phyloP scores from a whole-genome alignment of 176 grass and related monocot species.

The Cenchrus fungigraminus region DNA sequence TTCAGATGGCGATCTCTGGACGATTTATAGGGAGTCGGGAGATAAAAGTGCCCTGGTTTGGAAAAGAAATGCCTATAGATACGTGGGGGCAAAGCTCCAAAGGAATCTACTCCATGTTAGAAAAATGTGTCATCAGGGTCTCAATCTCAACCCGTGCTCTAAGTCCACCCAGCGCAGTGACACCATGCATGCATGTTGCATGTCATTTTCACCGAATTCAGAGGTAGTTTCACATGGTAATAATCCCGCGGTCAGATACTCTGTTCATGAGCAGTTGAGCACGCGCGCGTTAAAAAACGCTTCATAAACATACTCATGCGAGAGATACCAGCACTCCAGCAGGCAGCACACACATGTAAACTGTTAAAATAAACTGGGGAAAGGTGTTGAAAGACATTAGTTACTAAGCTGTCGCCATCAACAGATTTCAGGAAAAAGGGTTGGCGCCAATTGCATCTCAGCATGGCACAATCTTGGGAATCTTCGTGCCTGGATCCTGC shows the following conservation, averaged over 20 bases:
- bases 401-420: slow-evolving; percentile 1
- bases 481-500: slow-evolving; percentile 36
- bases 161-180: not conserved
- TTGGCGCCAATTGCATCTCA: slow-evolving; percentile 4
- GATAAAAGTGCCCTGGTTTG: not conserved
- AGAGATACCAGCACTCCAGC: not conserved
- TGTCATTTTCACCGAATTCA: slow-evolving; percentile 33
- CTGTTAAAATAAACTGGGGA: not conserved
- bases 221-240: not conserved
- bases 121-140: not conserved
- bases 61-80: not conserved
- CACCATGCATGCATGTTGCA: not conserved
- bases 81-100: not conserved
- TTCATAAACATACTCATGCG: slow-evolving; percentile 1
- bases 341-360: not conserved
- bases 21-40: slow-evolving; percentile 51
- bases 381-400: not conserved
- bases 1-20: not conserved
- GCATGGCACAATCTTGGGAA: slow-evolving; percentile 39
- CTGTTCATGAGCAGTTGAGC: not conserved
- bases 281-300: not conserved
- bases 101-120: not conserved
- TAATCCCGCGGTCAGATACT: slow-evolving; percentile 25
- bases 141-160: not conserved
- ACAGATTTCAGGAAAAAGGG: slow-evolving; percentile 1